A percentile compares a stretch with the other conserved stretches of the same genome.
These are phyloP conservation scores for Paracoccidioides lutzii DNA, from an alignment of 2,329 filamentous ascomycete genomes.

Conservation along the genomic window DNA sequence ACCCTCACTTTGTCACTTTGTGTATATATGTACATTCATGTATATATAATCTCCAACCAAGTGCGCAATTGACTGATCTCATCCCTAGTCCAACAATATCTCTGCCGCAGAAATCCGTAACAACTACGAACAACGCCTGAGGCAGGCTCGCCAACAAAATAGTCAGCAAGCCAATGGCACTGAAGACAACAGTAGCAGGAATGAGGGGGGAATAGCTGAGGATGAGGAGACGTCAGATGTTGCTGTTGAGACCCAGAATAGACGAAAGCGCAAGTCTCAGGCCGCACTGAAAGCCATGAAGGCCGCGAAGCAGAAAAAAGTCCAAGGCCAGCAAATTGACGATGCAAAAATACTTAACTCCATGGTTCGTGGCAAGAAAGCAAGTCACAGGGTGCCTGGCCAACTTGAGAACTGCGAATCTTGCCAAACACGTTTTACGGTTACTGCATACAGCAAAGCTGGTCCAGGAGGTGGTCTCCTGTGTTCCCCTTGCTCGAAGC, in stretches of 20 bases:
- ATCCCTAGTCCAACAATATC: constrained; percentile 47
- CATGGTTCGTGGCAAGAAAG: constrained; percentile 43
- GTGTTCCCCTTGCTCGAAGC: constrained; percentile 65
- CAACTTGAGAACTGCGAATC: constrained; percentile 80
- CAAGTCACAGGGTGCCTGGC: constrained; percentile 50
- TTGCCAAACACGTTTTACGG: constrained; percentile 79
- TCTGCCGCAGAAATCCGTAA: constrained; percentile 50
- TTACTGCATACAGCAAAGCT: constrained; percentile 75
- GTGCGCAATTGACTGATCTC: background rate
- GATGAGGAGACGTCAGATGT: constrained; percentile 28
- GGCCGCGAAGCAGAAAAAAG: constrained; percentile 36
- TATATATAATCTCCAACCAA: background rate
- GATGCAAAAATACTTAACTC: constrained; percentile 37
- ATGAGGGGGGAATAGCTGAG: constrained; percentile 18
- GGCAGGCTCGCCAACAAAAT: constrained; percentile 34
- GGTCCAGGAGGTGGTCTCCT: constrained; percentile 77
- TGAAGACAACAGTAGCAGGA: constrained; percentile 15
- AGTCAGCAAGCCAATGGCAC: background rate
- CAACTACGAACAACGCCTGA: constrained; percentile 43
- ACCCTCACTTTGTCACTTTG: background rate
- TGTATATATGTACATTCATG: background rate
- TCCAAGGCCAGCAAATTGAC: constrained; percentile 23
- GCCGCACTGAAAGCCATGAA: constrained; percentile 36
- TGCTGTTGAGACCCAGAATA: constrained; percentile 36
- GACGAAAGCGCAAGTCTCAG: constrained; percentile 44